A percentile compares a stretch with the other conserved stretches of the same genome.
Evolutionary conservation across 805 yeast species (phyloP).

Genomic region (Metschnikowia hibisci): DNA sequence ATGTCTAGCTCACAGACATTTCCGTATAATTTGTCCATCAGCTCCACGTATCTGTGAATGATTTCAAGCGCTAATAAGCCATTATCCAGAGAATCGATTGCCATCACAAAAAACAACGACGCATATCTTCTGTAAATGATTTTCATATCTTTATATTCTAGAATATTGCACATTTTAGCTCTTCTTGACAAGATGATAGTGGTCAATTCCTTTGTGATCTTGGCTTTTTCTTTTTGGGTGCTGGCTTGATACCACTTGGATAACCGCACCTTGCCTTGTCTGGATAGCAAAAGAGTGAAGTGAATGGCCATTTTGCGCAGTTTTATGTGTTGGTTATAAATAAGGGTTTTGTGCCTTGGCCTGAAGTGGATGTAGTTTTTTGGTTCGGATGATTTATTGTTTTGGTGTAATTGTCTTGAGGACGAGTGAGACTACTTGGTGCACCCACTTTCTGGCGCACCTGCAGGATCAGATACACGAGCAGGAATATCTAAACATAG

Average conservation of each 20-base stretch:
- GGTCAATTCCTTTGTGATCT: constrained; percentile 79
- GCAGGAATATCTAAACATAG: not conserved
- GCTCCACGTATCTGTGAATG: constrained; percentile 91
- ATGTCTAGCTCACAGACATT: constrained; percentile 96
- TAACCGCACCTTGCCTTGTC: constrained; percentile 93
- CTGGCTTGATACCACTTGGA: constrained; percentile 90
- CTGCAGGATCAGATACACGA: not conserved
- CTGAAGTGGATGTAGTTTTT: not conserved
- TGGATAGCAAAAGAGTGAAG: constrained; percentile 75
- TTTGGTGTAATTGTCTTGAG: not conserved
- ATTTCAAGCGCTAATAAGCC: constrained; percentile 82
- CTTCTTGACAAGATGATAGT: constrained; percentile 81
- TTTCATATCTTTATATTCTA: constrained; percentile 81
- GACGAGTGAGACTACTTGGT: not conserved
- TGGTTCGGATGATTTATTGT: not conserved
- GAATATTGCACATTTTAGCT: constrained; percentile 91
- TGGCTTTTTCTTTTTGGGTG: constrained; percentile 79
- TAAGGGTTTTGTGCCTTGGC: not conserved
- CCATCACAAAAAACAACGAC: constrained; percentile 83
- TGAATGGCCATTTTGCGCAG: constrained; percentile 59
- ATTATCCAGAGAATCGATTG: constrained; percentile 78
- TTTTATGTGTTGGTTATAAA: not conserved
- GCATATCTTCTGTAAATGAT: constrained; percentile 92
- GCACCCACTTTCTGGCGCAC: not conserved
- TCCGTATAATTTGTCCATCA: constrained; percentile 93